Conservation (phyloP, 345 rosid species). For the Laguncularia racemosa region DNA sequence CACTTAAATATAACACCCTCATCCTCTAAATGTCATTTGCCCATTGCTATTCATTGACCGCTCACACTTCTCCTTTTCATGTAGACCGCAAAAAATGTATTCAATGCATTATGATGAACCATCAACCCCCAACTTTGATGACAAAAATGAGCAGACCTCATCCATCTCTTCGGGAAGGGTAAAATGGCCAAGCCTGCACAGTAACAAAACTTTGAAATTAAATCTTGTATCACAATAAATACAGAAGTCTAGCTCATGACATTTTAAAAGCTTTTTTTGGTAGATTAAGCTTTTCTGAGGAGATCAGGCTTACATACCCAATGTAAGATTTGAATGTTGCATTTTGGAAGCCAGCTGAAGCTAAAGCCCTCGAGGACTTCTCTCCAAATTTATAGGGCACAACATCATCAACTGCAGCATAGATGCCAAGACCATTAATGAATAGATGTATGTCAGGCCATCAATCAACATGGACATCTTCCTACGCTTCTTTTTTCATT, state of each 20-base stretch:
- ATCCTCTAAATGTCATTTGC: neutral
- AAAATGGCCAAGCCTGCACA: conserved; percentile 76
- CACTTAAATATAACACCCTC: neutral
- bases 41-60: neutral
- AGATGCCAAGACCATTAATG: conserved; percentile 7
- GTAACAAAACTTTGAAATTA: conserved; percentile 4
- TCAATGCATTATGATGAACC: conserved; percentile 20
- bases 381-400: conserved; percentile 84
- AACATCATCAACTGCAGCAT: conserved; percentile 75
- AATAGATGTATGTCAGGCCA: neutral
- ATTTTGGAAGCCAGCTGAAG: conserved; percentile 55
- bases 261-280: no score
- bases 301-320: conserved; percentile 33
- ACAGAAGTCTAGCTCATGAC: no score
- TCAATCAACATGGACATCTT: no score
- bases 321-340: conserved; percentile 64
- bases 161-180: conserved; percentile 90
- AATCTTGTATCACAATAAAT: no score
- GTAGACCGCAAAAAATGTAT: conserved; percentile 2
- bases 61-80: neutral
- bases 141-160: conserved; percentile 68
- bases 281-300: no score
- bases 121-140: conserved; percentile 57
- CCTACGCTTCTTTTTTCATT: no score
- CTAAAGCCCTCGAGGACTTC: conserved; percentile 59